Evolutionary conservation across 768 basidiomycete species (phyloP).

Genomic region (Leucosporidium scottii): DNA sequence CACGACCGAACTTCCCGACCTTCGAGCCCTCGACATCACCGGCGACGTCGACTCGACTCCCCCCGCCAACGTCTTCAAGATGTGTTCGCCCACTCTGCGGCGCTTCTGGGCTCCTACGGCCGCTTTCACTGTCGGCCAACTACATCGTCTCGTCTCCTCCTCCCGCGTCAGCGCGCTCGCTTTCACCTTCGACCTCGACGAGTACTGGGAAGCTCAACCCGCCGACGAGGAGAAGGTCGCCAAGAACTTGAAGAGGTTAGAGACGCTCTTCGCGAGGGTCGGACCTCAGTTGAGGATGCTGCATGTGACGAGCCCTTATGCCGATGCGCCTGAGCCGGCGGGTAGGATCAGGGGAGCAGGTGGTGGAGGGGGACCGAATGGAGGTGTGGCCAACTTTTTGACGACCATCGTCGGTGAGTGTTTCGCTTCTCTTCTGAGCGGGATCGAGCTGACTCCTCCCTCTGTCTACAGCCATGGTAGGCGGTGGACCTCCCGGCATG

Average conservation of each 20-base stretch:
- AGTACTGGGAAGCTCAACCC: not conserved
- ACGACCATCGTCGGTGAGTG: too few species aligned
- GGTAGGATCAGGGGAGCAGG: not conserved
- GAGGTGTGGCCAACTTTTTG: too few species aligned
- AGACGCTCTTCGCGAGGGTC: not conserved
- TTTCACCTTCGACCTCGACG: conserved; percentile 15
- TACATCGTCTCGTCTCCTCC: not conserved
- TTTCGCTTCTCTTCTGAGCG: too few species aligned
- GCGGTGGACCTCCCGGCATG: too few species aligned
- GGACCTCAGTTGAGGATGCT: not conserved
- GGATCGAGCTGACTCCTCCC: too few species aligned
- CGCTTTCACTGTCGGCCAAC: not conserved
- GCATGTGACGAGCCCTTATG: not conserved
- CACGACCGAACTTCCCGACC: conserved; percentile 3
- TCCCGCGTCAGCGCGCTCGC: conserved; percentile 7
- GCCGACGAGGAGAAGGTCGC: not conserved
- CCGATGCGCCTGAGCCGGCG: not conserved
- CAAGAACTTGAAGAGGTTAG: not conserved
- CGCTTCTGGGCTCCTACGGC: conserved; percentile 13
- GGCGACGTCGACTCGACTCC: conserved; percentile 7
- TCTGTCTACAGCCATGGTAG: too few species aligned
- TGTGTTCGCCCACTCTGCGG: not conserved
- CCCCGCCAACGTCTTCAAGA: not conserved
- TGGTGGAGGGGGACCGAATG: not conserved
- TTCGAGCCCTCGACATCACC: conserved; percentile 2